Evolutionary conservation across 805 yeast genomes (phyloP).

Genomic region (Starmera pachycereana): DNA sequence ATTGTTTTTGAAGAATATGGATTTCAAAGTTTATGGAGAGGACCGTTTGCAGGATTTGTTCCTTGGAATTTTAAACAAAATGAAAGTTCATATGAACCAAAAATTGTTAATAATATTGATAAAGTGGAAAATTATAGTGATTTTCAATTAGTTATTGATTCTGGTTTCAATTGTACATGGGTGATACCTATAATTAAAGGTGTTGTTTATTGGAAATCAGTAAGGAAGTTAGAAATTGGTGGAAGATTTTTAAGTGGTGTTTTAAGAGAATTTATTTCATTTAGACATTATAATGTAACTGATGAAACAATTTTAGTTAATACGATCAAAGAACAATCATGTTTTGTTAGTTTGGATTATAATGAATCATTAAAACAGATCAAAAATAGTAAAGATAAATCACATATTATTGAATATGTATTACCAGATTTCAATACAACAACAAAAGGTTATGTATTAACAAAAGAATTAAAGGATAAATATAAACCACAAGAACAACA

Average conservation of each 20-base stretch:
- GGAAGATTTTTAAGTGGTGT: slow-evolving; percentile 80
- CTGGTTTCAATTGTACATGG: slow-evolving; percentile 85
- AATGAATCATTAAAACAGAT: slow-evolving; percentile 31
- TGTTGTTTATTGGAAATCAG: slow-evolving; percentile 63
- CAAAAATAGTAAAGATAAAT: slow-evolving; percentile 19
- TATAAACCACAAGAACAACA: slow-evolving; percentile 45
- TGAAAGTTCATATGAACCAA: slow-evolving; percentile 19
- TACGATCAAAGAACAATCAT: slow-evolving; percentile 71
- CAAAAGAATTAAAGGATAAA: slow-evolving; percentile 19
- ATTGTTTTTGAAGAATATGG: slow-evolving; percentile 92
- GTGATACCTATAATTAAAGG: slow-evolving; percentile 78
- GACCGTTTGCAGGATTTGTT: slow-evolving; percentile 47
- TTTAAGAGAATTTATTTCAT: slow-evolving; percentile 75
- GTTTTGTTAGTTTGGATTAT: slow-evolving; percentile 59
- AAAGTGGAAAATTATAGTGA: slow-evolving; percentile 30
- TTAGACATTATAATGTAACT: slow-evolving; percentile 84
- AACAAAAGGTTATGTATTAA: slow-evolving; percentile 58
- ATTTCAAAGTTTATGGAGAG: slow-evolving; percentile 57
- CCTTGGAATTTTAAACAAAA: slow-evolving; percentile 43
- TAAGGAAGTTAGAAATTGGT: slow-evolving; percentile 72
- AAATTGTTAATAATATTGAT: slow-evolving; percentile 9
- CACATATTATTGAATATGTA: slow-evolving; percentile 53
- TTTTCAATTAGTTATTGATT: slow-evolving; percentile 73
- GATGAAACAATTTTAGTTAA: slow-evolving; percentile 84
- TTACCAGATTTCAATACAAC: slow-evolving; percentile 83